Conservation (phyloP, 2,329 filamentous ascomycete genomes). For the Ophiosphaerella korrae region DNA sequence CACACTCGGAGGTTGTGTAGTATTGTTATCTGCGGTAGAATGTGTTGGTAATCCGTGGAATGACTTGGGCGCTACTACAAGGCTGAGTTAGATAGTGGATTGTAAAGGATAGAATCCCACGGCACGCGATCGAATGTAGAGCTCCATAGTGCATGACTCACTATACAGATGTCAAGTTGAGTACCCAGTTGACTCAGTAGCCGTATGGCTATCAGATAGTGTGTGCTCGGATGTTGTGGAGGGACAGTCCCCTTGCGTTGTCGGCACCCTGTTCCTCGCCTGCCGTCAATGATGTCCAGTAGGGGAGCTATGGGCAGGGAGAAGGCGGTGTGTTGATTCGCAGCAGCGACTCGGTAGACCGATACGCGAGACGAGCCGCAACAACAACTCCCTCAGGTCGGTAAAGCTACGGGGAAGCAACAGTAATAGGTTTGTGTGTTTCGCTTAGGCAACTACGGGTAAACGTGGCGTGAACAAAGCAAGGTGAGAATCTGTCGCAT, state of each 20-base stretch:
- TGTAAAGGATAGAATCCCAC: slow-evolving; percentile 8
- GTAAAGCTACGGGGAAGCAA: neutral
- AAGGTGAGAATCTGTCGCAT: slow-evolving; percentile 6
- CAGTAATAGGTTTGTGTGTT: too few relatives aligned
- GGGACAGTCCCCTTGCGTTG: slow-evolving; percentile 2
- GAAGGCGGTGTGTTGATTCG: slow-evolving; percentile 10
- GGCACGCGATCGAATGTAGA: slow-evolving; percentile 4
- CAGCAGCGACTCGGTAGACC: slow-evolving; percentile 16
- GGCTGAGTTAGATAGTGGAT: slow-evolving; percentile 10
- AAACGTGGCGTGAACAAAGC: slow-evolving; percentile 6
- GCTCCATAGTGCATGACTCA: slow-evolving; percentile 11
- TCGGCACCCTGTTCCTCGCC: too few relatives aligned
- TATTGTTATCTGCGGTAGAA: slow-evolving; percentile 10
- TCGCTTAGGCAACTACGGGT: neutral
- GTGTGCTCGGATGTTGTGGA: slow-evolving; percentile 1
- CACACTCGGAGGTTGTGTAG: slow-evolving; percentile 9
- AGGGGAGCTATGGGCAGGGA: slow-evolving; percentile 27
- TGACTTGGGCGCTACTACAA: slow-evolving; percentile 1
- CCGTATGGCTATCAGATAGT: slow-evolving; percentile 7
- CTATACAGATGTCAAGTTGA: slow-evolving; percentile 8
- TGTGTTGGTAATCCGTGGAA: slow-evolving; percentile 20
- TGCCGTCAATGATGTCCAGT: slow-evolving; percentile 15
- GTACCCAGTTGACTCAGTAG: neutral
- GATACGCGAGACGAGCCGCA: slow-evolving; percentile 13
- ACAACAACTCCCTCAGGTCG: slow-evolving; percentile 1